Base-by-base conservation (phyloP, 2,329 filamentous ascomycete genomes). In the Zasmidium cellare region DNA sequence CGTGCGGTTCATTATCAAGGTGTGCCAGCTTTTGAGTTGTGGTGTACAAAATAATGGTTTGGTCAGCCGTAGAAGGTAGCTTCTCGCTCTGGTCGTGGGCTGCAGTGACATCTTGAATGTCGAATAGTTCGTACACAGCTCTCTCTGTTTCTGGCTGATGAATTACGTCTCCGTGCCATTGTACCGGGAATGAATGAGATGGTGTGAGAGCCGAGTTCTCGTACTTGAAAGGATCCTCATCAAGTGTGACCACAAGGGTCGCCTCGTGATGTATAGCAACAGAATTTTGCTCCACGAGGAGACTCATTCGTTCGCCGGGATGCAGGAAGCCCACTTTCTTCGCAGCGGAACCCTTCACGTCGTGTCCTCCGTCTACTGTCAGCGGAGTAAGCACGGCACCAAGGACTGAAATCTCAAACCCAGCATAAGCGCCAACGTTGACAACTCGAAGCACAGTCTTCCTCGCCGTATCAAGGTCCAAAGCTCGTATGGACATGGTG, bases 21-120 rank as follows among this genome's bases (percentile, higher is more conserved):
- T 68, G 72, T 14, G 78, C 71, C 25, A 80, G 67, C 55, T 78
- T 79, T 55, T 79, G 69, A 25, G 77, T 76, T 35, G 77, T 77
- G 16, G 76, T 75, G 62, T 82, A 82, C 7, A 81, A 68, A 9
- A 81, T 69, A 38, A 79, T 72, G 1, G 71, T 77, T 54, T 75
- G 67, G n/a, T 76, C 65, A 9, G 73, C 69, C n/a, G 62, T 63
- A 16, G 73, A 57, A 9, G 72, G 64, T 9, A 65, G 23, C 54
- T 55, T 3, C 65, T 49, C 24, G 68, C 72, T 20, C 25, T 58
- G 58, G 18, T 61, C 56, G 18, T 62, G 20, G 5, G 25, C 45
- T 18, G 64, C 50, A 23, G 48, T 46, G n/a, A 58, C 46, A 9
- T 47, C 49, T 19, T 65, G 56, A 12, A 62, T 31, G 45, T 66